Evolutionary conservation across 2,329 filamentous ascomycete genomes (phyloP).

Genomic region (Xylariaceae sp.): DNA sequence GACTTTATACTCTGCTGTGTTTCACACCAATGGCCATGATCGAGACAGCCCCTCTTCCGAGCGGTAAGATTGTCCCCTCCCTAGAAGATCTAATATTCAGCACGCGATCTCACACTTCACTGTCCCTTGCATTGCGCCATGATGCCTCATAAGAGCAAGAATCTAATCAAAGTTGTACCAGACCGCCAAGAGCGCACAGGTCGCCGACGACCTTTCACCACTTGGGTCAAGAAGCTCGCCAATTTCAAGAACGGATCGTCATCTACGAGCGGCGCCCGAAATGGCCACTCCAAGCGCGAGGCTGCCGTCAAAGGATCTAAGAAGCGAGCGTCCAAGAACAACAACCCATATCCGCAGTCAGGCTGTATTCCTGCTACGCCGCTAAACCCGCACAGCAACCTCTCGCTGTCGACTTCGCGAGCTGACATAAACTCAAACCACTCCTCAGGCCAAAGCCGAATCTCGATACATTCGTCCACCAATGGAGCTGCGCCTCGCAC

Average conservation of each 20-base stretch:
- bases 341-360: slow-evolving; percentile 92
- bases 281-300: slow-evolving; percentile 49
- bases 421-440: slow-evolving; percentile 55
- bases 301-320: slow-evolving; percentile 52
- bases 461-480: slow-evolving; percentile 65
- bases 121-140: slow-evolving; percentile 5
- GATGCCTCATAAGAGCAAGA: slow-evolving; percentile 5
- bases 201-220: slow-evolving; percentile 85
- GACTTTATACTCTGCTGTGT: neutral
- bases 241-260: slow-evolving; percentile 74
- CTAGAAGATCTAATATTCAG: neutral
- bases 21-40: slow-evolving; percentile 37
- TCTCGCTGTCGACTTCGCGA: slow-evolving; percentile 62
- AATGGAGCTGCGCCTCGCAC: slow-evolving; percentile 64
- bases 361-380: slow-evolving; percentile 57
- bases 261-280: slow-evolving; percentile 57
- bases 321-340: slow-evolving; percentile 69
- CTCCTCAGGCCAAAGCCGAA: slow-evolving; percentile 62
- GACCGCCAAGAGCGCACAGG: slow-evolving; percentile 67
- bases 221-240: slow-evolving; percentile 92
- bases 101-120: neutral
- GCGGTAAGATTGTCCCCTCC: slow-evolving; percentile 31
- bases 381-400: slow-evolving; percentile 52
- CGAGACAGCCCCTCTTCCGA: slow-evolving; percentile 35
- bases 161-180: slow-evolving; percentile 49